Evolutionary conservation across 495 filamentous ascomycete species (phyloP).

Genomic region (Penicillium verhagenii): DNA sequence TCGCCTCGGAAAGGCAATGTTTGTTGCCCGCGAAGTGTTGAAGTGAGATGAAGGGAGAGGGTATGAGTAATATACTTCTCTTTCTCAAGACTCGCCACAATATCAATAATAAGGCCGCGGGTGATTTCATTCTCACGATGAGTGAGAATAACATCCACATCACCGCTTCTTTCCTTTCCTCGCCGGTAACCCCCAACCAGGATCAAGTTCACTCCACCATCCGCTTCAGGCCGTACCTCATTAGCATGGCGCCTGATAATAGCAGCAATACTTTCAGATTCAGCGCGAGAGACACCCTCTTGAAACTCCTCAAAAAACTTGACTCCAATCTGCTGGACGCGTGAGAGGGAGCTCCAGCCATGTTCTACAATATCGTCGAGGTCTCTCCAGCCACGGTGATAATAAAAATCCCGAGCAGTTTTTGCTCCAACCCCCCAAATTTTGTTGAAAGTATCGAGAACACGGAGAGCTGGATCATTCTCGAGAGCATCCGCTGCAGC

Average conservation of each 20-base stretch:
- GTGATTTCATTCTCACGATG: conserved; percentile 72
- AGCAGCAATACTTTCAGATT: conserved; percentile 68
- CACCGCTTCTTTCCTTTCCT: conserved; percentile 70
- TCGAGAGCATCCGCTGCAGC: conserved; percentile 63
- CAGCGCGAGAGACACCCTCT: conserved; percentile 64
- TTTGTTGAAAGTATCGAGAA: conserved; percentile 67
- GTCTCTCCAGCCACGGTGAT: conserved; percentile 67
- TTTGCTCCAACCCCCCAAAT: conserved; percentile 91
- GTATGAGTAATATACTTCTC: conserved; percentile 79
- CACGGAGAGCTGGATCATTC: conserved; percentile 58
- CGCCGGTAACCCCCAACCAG: conserved; percentile 85
- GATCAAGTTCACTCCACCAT: conserved; percentile 60
- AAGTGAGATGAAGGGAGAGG: conserved; percentile 62
- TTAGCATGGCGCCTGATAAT: conserved; percentile 63
- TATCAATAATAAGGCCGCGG: conserved; percentile 58
- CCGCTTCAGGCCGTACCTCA: conserved; percentile 37
- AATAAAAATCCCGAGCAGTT: conserved; percentile 83
- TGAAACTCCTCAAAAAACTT: conserved; percentile 92
- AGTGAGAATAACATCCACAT: conserved; percentile 83
- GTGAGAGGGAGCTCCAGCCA: conserved; percentile 71
- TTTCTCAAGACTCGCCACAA: conserved; percentile 68
- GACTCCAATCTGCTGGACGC: conserved; percentile 91
- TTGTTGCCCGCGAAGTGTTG: conserved; percentile 67
- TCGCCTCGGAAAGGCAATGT: conserved; percentile 56
- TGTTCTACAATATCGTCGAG: conserved; percentile 83